Evolutionary conservation across 306 rosid genomes (phyloP).

Genomic region (Hylodesmum podocarpum): DNA sequence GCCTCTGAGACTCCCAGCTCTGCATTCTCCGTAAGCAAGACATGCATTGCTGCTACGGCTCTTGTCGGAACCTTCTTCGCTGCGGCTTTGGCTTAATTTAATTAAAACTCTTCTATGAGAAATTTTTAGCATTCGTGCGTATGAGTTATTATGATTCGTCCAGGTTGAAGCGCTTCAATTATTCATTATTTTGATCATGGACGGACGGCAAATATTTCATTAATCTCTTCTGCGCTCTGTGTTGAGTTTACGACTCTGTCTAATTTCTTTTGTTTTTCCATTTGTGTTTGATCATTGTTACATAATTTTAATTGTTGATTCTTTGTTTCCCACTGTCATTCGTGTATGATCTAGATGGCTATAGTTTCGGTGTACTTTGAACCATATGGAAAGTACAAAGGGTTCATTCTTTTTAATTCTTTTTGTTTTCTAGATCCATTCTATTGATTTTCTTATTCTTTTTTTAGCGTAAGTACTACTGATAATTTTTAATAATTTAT

Average conservation of each 20-base stretch:
- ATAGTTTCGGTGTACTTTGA: constrained; percentile 31
- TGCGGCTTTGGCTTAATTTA: constrained; percentile 65
- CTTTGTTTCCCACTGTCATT: constrained; percentile 36
- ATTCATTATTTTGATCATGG: constrained; percentile 33
- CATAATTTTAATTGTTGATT: constrained; percentile 38
- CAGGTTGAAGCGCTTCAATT: constrained; percentile 26
- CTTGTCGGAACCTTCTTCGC: constrained; percentile 64
- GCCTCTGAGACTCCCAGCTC: constrained; percentile 34
- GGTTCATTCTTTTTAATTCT: background rate
- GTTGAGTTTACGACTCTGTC: background rate
- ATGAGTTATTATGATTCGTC: background rate
- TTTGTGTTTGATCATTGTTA: constrained; percentile 25
- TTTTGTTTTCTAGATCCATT: no score
- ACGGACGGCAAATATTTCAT: constrained; percentile 45
- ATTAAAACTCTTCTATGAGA: background rate
- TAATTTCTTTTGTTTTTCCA: background rate
- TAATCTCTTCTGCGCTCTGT: background rate
- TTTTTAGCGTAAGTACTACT: no score
- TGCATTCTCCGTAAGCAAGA: constrained; percentile 49
- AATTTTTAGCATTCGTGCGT: no score
- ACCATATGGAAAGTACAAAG: background rate
- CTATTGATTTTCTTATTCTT: no score
- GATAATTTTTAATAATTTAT: no score
- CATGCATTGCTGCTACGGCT: constrained; percentile 55
- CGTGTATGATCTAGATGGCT: constrained; percentile 45